phyloP scores from a whole-genome alignment of 2,329 filamentous ascomycete species.

The Botrytis paeoniae region DNA sequence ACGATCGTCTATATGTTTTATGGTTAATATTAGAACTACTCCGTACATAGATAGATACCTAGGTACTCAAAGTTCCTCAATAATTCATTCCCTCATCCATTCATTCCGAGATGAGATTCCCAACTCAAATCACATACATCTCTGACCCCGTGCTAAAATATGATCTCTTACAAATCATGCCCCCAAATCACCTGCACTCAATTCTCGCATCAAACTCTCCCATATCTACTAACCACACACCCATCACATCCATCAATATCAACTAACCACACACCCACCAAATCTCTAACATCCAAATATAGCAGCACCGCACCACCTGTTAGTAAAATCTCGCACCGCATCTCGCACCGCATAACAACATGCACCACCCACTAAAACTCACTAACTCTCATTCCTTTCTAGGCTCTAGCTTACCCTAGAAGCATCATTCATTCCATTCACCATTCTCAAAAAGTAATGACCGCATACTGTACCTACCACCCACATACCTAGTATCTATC shows the following conservation, averaged over 20 bases:
- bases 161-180: background rate
- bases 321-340: too few relatives aligned
- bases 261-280: background rate
- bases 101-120: background rate
- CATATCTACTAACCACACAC: background rate
- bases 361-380: background rate
- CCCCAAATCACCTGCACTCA: background rate
- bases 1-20: background rate
- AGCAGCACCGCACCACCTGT: background rate
- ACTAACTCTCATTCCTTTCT: background rate
- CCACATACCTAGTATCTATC: background rate
- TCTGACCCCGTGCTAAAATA: background rate
- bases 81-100: too few relatives aligned
- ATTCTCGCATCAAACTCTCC: background rate
- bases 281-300: constrained; percentile 10
- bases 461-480: constrained; percentile 9
- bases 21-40: too few relatives aligned
- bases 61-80: too few relatives aligned
- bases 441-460: constrained; percentile 4
- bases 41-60: too few relatives aligned
- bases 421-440: background rate
- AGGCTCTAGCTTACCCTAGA: background rate
- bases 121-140: background rate
- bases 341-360: background rate
- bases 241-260: background rate